These are phyloP conservation scores for Luzula sylvatica DNA, from an alignment of 176 grass and related monocot species.

Conservation along the genomic window DNA sequence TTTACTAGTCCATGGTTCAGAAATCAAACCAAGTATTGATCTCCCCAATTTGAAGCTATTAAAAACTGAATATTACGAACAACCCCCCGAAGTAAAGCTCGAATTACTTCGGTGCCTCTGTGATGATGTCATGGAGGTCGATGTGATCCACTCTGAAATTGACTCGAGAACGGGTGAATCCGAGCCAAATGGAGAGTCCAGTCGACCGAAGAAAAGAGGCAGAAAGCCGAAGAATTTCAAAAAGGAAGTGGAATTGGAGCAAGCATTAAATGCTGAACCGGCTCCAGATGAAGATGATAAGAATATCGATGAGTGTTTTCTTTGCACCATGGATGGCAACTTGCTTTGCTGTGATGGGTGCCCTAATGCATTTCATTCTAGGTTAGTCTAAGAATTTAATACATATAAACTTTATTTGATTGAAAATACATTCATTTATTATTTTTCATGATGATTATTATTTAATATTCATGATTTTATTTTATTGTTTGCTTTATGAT, in stretches of 20 bases:
- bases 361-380: slow-evolving; percentile 94
- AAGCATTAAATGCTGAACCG: slow-evolving; percentile 10
- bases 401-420: too few relatives aligned
- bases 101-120: slow-evolving; percentile 70
- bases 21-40: slow-evolving; percentile 48
- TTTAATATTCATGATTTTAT: too few relatives aligned
- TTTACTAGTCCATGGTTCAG: slow-evolving; percentile 52
- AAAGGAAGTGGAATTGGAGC: slow-evolving; percentile 11
- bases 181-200: slow-evolving; percentile 37
- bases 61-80: slow-evolving; percentile 67
- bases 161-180: slow-evolving; percentile 31
- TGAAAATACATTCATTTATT: too few relatives aligned
- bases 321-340: slow-evolving; percentile 90
- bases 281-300: slow-evolving; percentile 44
- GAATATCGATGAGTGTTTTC: slow-evolving; percentile 83
- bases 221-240: slow-evolving; percentile 33
- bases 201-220: slow-evolving; percentile 26
- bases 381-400: too few relatives aligned
- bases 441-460: too few relatives aligned
- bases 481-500: too few relatives aligned
- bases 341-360: slow-evolving; percentile 96
- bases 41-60: slow-evolving; percentile 57
- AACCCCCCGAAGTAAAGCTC: slow-evolving; percentile 60
- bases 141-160: slow-evolving; percentile 56
- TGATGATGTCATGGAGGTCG: slow-evolving; percentile 74